Evolutionary conservation across 345 rosid species (phyloP), one percentile per base, ranked within the genome.

Genomic region (Brassica nigra): DNA sequence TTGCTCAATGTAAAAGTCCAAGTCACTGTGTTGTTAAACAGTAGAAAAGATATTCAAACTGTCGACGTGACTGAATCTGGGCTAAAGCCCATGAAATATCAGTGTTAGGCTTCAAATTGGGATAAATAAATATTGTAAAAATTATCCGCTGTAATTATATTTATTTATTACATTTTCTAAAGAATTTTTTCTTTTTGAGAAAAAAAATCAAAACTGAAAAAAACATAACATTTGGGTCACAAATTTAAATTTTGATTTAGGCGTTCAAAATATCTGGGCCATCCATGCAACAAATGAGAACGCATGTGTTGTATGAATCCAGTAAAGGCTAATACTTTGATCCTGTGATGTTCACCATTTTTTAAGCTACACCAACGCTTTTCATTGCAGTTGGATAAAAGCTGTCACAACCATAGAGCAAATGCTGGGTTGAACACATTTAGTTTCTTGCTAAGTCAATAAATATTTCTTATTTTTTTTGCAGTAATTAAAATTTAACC

Each of bases 11-110:
- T 42, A 55, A 42, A 66, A 39, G 57, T 20, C 44, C 31, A 29
- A 27, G n/a, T n/a, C 12, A 8, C 62, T 10, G 28, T 54, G 57
- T 6, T 49, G 44, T 52, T n/a, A 42, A 42, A 66, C 42, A 42
- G 18, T 42, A 69, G 8, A 29, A 4, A 49, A 1, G 5, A n/a
- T 47, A 9, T 52, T 52, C 62, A 52, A 15, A 30, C 16, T 61
- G 58, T 59, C 9, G 11, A 62, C 10, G 44, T 57, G 59, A 76
- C 66, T 8, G 28, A 11, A 14, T 9, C 9, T 23, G 11, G 31
- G 23, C 28, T 23, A 8, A 59, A 63, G 70, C 70, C 77, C 77
- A 59, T 64, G 20, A 12, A n/a, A 1, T 20, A 71, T 3, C 23
- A 34, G 8, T 9, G 11, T 62, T 42, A 15, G 70, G n/a, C 47